These are phyloP conservation scores for Mycena polygramma DNA, from an alignment of 768 basidiomycete species.

Conservation along the genomic window DNA sequence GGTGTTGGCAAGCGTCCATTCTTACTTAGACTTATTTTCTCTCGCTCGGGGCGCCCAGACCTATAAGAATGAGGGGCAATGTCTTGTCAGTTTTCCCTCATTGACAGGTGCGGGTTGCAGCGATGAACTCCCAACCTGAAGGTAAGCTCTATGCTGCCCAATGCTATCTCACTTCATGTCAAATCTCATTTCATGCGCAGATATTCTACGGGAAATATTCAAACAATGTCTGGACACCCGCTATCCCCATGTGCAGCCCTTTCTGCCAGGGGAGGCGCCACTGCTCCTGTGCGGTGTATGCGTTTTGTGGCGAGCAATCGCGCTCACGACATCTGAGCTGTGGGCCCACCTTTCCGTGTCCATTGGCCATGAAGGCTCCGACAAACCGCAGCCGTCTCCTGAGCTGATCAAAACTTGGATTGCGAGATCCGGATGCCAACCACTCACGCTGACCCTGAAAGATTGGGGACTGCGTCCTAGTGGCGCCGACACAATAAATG, in stretches of 20 bases:
- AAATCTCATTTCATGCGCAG: neutral
- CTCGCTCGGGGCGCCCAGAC: too few relatives aligned
- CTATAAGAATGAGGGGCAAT: neutral
- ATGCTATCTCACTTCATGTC: neutral
- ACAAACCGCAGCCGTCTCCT: neutral
- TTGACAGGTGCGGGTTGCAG: neutral
- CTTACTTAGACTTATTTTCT: too few relatives aligned
- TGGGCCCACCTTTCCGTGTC: constrained; percentile 24
- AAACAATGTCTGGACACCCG: constrained; percentile 17
- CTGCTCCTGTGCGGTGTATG: constrained; percentile 24
- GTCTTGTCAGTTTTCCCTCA: neutral
- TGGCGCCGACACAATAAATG: constrained; percentile 1
- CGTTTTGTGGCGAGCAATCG: constrained; percentile 18
- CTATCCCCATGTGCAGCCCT: constrained; percentile 15
- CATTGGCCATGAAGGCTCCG: constrained; percentile 11
- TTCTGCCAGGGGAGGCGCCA: constrained; percentile 25
- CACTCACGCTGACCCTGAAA: constrained; percentile 23
- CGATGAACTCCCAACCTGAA: constrained; percentile 15
- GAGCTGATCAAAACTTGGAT: constrained; percentile 26
- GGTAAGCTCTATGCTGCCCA: constrained; percentile 1
- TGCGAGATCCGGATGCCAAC: constrained; percentile 24
- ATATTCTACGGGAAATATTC: constrained; percentile 31
- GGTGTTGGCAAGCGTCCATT: too few relatives aligned
- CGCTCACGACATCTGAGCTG: constrained; percentile 15
- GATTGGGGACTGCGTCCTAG: constrained; percentile 1